Evolutionary conservation across 2,329 filamentous ascomycete species (phyloP), one percentile per base, ranked within the genome.

Genomic region (Ophiostoma himal-ulmi): DNA sequence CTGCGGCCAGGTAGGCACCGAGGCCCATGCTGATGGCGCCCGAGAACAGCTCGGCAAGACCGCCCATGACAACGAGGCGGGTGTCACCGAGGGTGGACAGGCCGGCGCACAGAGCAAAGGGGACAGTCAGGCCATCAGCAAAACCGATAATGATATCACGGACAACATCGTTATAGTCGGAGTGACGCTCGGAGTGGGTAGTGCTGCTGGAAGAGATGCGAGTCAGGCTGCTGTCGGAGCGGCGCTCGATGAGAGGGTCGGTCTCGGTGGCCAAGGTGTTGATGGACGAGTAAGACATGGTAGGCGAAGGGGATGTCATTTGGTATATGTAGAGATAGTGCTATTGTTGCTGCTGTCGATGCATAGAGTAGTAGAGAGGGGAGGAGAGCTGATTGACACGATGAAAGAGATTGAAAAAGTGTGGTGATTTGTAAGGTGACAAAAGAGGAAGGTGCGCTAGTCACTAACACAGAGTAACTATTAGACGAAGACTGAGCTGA

Each of bases 21-120:
- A 93, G 82, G 1, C 91, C 91, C 91, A 93, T 93, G 69, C 86
- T 90, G 74, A 93, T 92, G 74, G 89, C 88, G 22, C 91, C 91
- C 0, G 89, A 89, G 76, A 91, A 90, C 67, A 93, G 83, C 81
- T 93, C 91, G 5, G 91, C 91, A 39, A 92, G 81, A 7, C 91
- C 91, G 68, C 89, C 91, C 73, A 90, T 87, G 71, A 94, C 86
- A 73, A 91, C 88, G 4, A 90, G 84, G 67, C 83, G 85, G 41
- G 87, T 88, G 76, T 86, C 83, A n/a, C 88, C 88, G 65, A 91
- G 81, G 68, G 84, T 84, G 1, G 87, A 89, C 1, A 94, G 82
- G 17, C 91, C 91, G 0, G 91, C 91, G 0, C 90, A 93, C 52
- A 94, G 82, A 20, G 91, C 91, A 75, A 94, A 94, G 0, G 91